phyloP scores from a whole-genome alignment of 345 rosid genomes.

The Melaleuca quinquenervia region DNA sequence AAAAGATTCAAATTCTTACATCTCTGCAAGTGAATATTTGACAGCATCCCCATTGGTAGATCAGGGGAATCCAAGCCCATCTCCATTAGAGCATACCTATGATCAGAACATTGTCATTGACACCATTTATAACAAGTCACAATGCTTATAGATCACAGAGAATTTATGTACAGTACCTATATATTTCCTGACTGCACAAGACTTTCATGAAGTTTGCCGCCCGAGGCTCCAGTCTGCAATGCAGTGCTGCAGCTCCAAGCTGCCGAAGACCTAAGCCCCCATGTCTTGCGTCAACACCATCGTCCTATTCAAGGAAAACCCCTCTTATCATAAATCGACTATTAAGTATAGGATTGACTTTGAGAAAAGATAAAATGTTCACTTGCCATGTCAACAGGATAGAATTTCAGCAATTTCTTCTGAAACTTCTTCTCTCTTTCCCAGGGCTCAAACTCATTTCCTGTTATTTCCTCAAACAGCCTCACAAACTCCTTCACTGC shows the following conservation, averaged over 20 bases:
- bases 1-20: slow-evolving; percentile 11
- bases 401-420: slow-evolving; percentile 49
- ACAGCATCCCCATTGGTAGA: slow-evolving; percentile 58
- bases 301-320: slow-evolving; percentile 31
- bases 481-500: slow-evolving; percentile 59
- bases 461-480: slow-evolving; percentile 63
- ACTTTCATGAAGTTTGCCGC: slow-evolving; percentile 57
- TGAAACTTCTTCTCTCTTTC: slow-evolving; percentile 69
- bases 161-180: slow-evolving; percentile 19
- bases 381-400: slow-evolving; percentile 70
- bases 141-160: neutral
- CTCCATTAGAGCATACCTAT: slow-evolving; percentile 69
- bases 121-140: neutral
- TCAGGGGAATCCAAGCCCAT: slow-evolving; percentile 64
- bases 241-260: slow-evolving; percentile 50
- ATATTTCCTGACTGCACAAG: slow-evolving; percentile 64
- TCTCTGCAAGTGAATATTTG: slow-evolving; percentile 49
- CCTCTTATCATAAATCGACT: neutral
- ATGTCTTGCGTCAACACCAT: slow-evolving; percentile 57
- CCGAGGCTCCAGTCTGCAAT: slow-evolving; percentile 56
- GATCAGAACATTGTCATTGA: neutral
- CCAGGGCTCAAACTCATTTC: slow-evolving; percentile 78
- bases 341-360: neutral
- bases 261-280: slow-evolving; percentile 70
- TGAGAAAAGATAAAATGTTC: neutral